A percentile compares a stretch with the other conserved stretches of the same genome.
phyloP scores from a whole-genome alignment of 2,329 filamentous ascomycete genomes.

The Aspergillus versicolor region DNA sequence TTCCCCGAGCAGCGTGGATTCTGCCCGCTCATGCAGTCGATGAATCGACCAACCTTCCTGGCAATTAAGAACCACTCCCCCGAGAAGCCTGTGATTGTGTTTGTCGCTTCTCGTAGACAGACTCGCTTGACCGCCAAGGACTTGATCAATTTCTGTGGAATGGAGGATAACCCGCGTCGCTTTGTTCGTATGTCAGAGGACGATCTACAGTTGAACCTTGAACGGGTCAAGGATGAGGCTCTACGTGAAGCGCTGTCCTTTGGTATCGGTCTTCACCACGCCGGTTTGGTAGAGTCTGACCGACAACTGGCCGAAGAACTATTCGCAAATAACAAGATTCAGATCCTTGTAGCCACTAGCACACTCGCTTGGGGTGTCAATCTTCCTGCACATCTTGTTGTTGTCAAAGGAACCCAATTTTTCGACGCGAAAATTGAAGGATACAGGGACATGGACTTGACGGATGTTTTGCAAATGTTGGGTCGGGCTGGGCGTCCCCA shows the following conservation, averaged over 20 bases:
- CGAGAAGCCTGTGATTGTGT: constrained; percentile 95
- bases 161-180: constrained; percentile 94
- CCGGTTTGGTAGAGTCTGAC: constrained; percentile 92
- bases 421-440: constrained; percentile 97
- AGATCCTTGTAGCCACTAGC: constrained; percentile 92
- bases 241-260: constrained; percentile 93
- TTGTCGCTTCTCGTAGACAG: constrained; percentile 92
- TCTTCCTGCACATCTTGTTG: constrained; percentile 90
- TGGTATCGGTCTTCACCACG: constrained; percentile 95
- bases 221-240: constrained; percentile 87
- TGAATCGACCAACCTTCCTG: constrained; percentile 95
- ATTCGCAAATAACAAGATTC: constrained; percentile 96
- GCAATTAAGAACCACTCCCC: constrained; percentile 97
- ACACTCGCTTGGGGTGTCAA: constrained; percentile 99
- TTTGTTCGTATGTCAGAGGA: constrained; percentile 96
- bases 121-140: constrained; percentile 94
- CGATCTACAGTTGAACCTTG: constrained; percentile 82
- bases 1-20: constrained; percentile 95
- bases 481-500: constrained; percentile 93
- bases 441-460: constrained; percentile 98
- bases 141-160: constrained; percentile 93
- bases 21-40: constrained; percentile 96
- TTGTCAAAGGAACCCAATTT: constrained; percentile 97
- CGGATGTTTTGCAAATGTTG: constrained; percentile 96
- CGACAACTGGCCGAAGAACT: constrained; percentile 88